Evolutionary conservation across 2,329 filamentous ascomycete genomes (phyloP).

Genomic region (Trichothecium roseum): DNA sequence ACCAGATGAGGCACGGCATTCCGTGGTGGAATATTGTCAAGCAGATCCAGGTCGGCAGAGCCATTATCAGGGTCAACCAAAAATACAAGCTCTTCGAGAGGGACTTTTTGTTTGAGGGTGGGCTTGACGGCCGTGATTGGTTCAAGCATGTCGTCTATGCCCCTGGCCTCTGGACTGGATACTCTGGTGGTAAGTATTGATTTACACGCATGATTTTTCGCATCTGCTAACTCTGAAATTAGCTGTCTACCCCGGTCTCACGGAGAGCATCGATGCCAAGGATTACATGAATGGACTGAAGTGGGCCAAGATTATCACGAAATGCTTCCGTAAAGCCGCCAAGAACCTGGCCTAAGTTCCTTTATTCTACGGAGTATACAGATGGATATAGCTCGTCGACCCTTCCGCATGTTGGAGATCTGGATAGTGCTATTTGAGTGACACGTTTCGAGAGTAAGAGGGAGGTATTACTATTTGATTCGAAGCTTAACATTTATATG

Average conservation of each 20-base stretch:
- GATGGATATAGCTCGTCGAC: no score
- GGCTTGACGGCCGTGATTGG: slow-evolving; percentile 72
- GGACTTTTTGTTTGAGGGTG: slow-evolving; percentile 63
- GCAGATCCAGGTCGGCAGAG: slow-evolving; percentile 51
- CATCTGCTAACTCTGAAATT: slow-evolving; percentile 5
- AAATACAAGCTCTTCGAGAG: slow-evolving; percentile 81
- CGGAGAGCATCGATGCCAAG: slow-evolving; percentile 50
- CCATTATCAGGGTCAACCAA: slow-evolving; percentile 59
- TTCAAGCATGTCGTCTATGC: slow-evolving; percentile 96
- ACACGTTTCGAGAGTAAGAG: no score
- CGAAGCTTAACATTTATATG: no score
- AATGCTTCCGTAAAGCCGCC: slow-evolving; percentile 35
- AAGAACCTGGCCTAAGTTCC: slow-evolving; percentile 21
- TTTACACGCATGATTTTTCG: not conserved
- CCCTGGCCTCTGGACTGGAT: slow-evolving; percentile 84
- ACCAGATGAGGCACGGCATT: slow-evolving; percentile 39
- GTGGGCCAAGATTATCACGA: slow-evolving; percentile 50
- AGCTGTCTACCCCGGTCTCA: slow-evolving; percentile 53
- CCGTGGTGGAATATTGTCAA: slow-evolving; percentile 74
- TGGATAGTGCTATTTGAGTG: not conserved
- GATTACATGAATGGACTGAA: slow-evolving; percentile 47
- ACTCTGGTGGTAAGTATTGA: slow-evolving; percentile 55
- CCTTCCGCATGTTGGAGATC: not conserved
- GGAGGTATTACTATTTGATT: no score
- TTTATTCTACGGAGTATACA: not conserved